Conservation (phyloP, 768 basidiomycete species). For the Cystofilobasidium macerans region DNA sequence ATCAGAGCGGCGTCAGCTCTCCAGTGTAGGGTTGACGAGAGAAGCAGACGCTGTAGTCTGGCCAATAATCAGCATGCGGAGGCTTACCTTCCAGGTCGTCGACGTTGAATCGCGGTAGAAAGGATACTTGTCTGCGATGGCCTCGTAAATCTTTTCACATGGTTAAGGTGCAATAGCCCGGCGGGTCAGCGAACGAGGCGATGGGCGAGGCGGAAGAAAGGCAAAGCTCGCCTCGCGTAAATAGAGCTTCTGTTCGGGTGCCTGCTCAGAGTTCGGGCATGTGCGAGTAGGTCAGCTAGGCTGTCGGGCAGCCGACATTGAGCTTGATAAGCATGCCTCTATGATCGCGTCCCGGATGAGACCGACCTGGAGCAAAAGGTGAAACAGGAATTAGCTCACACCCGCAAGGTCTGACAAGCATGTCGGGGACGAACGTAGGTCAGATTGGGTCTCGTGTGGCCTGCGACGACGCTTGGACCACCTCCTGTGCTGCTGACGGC, state of each 20-base stretch:
- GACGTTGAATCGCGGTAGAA: not conserved
- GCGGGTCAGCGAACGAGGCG: not conserved
- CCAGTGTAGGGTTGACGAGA: not conserved
- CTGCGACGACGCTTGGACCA: not conserved
- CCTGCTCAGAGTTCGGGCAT: not conserved
- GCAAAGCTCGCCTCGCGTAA: not conserved
- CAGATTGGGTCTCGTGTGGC: not conserved
- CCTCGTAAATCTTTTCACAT: not conserved
- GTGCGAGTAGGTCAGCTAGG: not conserved
- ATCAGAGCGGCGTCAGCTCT: not conserved
- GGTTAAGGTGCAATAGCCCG: too few species aligned
- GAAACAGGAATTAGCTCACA: not conserved
- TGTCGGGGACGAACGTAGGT: not conserved
- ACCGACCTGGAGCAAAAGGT: not conserved
- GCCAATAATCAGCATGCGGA: not conserved
- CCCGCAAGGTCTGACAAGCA: not conserved
- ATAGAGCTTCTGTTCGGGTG: not conserved
- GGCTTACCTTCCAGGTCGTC: not conserved
- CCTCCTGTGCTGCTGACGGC: not conserved
- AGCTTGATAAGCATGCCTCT: not conserved
- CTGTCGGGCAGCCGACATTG: not conserved
- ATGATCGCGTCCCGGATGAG: not conserved
- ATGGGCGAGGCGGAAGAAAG: not conserved
- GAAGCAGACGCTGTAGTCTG: too few species aligned
- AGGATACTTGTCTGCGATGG: not conserved